Evolutionary conservation across 495 filamentous ascomycete genomes (phyloP), one percentile per base, ranked within the genome.

Genomic region (Penicillium simplicissimum): DNA sequence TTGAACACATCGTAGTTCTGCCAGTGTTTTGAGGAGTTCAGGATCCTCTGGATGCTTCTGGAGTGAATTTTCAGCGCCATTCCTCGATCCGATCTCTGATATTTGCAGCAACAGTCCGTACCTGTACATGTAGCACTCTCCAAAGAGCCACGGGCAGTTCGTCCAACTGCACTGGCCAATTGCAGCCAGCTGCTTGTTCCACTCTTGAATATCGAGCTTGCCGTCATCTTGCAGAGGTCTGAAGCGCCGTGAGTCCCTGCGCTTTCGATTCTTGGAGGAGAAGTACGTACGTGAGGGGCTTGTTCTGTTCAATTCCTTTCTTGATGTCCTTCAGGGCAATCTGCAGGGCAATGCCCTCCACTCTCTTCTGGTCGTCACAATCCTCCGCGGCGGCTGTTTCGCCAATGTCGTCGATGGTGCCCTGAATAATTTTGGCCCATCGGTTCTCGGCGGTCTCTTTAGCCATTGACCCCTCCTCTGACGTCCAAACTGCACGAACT

Each of bases 71-170:
- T 47, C 19, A 35, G 19, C 9, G 7, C 51, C 45, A 54, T 45
- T 45, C 48, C 17, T 34, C 8, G 14, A 35, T 54, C 14, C 10
- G 31, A 54, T 53, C 49, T 42, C n/a, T n/a, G n/a, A n/a, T n/a
- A n/a, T n/a, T 45, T 34, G 13, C 23, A 57, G 42, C 21, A 57
- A 23, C 17, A 45, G 19, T 4, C 55, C 74, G 14, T 78, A 89
- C 85, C 89, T 81, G 79, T 93, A 95, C 17, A 96, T 80, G 67
- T 96, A 96, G 78, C 92, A 95, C 78, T 96, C 92, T 48, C 84
- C 77, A 73, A 81, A 96, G 13, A 96, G 82, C 91, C 91, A 96
- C 4, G 90, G 81, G n/a, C 86, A 83, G 38, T 86, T 81, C 72
- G 88, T 86, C 92, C 92, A 96, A 35, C 80, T 87, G 0, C 87